phyloP scores from a whole-genome alignment of 73 alveolate genomes.

The Paraurostyla sp. region DNA sequence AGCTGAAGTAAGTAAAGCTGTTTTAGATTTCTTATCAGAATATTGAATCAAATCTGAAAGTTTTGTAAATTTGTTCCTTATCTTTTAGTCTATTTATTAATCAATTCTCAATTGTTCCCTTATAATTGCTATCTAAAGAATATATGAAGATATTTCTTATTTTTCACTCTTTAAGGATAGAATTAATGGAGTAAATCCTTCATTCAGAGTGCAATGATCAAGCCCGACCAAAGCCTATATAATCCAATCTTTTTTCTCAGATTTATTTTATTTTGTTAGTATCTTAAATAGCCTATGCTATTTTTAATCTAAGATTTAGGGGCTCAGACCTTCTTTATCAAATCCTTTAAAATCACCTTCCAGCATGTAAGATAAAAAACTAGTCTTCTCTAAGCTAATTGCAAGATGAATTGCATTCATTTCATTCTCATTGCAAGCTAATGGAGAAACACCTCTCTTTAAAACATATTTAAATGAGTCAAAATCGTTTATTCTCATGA shows the following conservation, averaged over 20 bases:
- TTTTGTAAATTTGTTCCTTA: neutral
- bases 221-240: neutral
- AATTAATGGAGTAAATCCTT: slow-evolving; percentile 51
- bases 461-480: slow-evolving; percentile 36
- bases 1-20: slow-evolving; percentile 51
- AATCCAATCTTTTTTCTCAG: slow-evolving; percentile 8
- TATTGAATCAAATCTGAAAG: slow-evolving; percentile 6
- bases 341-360: slow-evolving; percentile 24
- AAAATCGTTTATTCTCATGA: slow-evolving; percentile 30
- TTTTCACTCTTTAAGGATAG: slow-evolving; percentile 32
- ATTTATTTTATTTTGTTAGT: neutral
- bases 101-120: slow-evolving; percentile 30
- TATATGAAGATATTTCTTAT: neutral
- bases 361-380: slow-evolving; percentile 11
- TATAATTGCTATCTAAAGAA: neutral
- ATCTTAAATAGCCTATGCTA: neutral
- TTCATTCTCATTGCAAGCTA: slow-evolving; percentile 14
- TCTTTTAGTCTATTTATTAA: neutral
- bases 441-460: slow-evolving; percentile 36
- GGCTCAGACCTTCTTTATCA: neutral
- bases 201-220: slow-evolving; percentile 55
- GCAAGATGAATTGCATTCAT: slow-evolving; percentile 51
- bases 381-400: slow-evolving; percentile 11
- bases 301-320: neutral
- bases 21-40: neutral